phyloP scores from a whole-genome alignment of 2,329 filamentous ascomycete species.

The Simplicillium sp. region DNA sequence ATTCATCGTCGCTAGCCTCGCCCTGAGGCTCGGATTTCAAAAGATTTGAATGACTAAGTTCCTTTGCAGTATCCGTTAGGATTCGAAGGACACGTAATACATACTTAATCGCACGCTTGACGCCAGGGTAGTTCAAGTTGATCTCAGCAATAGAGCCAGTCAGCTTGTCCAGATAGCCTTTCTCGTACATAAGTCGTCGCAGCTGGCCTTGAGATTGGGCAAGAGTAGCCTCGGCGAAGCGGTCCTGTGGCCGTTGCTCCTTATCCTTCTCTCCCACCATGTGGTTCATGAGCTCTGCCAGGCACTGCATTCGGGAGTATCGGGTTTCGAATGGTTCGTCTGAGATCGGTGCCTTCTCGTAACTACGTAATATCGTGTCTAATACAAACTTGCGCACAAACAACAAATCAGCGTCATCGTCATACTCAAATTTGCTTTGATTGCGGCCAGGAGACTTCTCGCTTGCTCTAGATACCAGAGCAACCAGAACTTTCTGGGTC shows the following conservation, averaged over 20 bases:
- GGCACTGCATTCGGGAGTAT: slow-evolving; percentile 76
- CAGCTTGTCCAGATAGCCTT: slow-evolving; percentile 82
- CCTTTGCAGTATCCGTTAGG: slow-evolving; percentile 77
- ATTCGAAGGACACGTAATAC: slow-evolving; percentile 84
- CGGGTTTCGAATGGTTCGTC: slow-evolving; percentile 74
- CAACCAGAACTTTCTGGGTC: slow-evolving; percentile 78
- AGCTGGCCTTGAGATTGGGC: slow-evolving; percentile 69
- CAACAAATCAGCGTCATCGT: slow-evolving; percentile 73
- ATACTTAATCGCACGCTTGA: slow-evolving; percentile 92
- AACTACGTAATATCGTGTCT: slow-evolving; percentile 84
- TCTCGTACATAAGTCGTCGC: slow-evolving; percentile 95
- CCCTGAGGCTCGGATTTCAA: slow-evolving; percentile 57
- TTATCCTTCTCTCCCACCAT: slow-evolving; percentile 79
- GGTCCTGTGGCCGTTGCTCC: slow-evolving; percentile 31
- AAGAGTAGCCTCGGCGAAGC: slow-evolving; percentile 28
- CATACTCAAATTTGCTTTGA: slow-evolving; percentile 52
- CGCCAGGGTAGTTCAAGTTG: slow-evolving; percentile 86
- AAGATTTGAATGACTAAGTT: slow-evolving; percentile 73
- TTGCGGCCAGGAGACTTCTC: slow-evolving; percentile 57
- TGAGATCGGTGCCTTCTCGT: slow-evolving; percentile 75
- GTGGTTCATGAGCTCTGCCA: slow-evolving; percentile 86
- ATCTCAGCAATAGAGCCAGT: slow-evolving; percentile 92
- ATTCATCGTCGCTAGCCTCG: slow-evolving; percentile 71
- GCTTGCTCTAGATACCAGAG: slow-evolving; percentile 77
- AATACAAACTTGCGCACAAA: slow-evolving; percentile 94